phyloP scores from a whole-genome alignment of 176 grass and related monocot species.

The Puya raimondii region DNA sequence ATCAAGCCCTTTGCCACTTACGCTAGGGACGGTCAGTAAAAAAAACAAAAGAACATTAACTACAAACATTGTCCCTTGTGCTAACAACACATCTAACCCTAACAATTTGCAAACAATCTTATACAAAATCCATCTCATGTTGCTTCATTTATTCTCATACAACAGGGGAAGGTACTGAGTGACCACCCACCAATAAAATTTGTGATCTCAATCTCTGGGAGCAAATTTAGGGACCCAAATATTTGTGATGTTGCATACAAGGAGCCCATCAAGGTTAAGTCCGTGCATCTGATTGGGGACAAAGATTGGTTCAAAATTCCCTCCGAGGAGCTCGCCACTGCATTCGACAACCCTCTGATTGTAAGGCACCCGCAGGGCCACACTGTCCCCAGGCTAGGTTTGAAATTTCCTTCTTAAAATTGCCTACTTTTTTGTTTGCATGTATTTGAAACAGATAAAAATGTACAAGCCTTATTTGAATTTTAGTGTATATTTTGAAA shows the following conservation, averaged over 20 bases:
- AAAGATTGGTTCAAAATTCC: constrained; percentile 93
- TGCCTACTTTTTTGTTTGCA: not conserved
- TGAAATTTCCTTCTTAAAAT: constrained; percentile 2
- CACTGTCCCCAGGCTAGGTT: constrained; percentile 78
- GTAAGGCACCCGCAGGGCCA: constrained; percentile 85
- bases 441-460: no score
- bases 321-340: constrained; percentile 63
- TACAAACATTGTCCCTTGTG: no score
- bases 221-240: constrained; percentile 69
- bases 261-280: constrained; percentile 50
- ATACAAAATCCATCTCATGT: not conserved
- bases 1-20: no score
- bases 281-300: constrained; percentile 86
- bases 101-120: no score
- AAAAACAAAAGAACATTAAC: no score
- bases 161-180: constrained; percentile 60
- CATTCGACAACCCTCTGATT: constrained; percentile 68
- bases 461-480: no score
- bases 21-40: no score
- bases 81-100: no score
- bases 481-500: no score
- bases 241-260: constrained; percentile 68
- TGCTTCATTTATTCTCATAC: not conserved
- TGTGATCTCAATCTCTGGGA: constrained; percentile 64
- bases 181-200: constrained; percentile 79